phyloP scores from a whole-genome alignment of 2,329 filamentous ascomycete species.

The Xylaria multiplex region DNA sequence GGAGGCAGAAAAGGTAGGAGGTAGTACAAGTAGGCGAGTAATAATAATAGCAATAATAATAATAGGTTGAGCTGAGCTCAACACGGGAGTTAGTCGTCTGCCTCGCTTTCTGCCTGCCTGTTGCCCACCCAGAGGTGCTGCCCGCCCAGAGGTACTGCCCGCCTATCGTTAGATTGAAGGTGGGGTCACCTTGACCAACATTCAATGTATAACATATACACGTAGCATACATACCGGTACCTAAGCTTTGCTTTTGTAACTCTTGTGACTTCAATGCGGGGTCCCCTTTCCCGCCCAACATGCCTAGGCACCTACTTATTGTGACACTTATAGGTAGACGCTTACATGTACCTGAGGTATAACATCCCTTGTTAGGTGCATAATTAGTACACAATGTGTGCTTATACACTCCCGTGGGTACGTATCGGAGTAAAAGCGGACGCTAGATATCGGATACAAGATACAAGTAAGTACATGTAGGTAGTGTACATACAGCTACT shows the following conservation, averaged over 20 bases:
- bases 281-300: conserved; percentile 2
- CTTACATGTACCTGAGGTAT: background rate
- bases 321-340: background rate
- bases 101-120: background rate
- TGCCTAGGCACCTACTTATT: no score
- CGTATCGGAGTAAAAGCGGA: no score
- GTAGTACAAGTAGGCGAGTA: background rate
- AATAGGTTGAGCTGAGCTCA: conserved; percentile 21
- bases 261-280: conserved; percentile 14
- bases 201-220: background rate
- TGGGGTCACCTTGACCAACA: conserved; percentile 8
- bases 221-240: no score
- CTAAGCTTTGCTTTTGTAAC: background rate
- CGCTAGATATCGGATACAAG: no score
- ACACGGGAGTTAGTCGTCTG: conserved; percentile 2
- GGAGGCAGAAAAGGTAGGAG: background rate
- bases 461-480: no score
- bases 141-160: background rate
- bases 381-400: no score
- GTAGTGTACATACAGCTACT: no score
- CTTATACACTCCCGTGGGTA: no score
- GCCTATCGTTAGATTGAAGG: conserved; percentile 11
- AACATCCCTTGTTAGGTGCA: no score
- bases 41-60: background rate
- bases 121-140: no score